These are phyloP conservation scores for Phialophora chinensis DNA, from an alignment of 2,329 filamentous ascomycete genomes.

Conservation along the genomic window DNA sequence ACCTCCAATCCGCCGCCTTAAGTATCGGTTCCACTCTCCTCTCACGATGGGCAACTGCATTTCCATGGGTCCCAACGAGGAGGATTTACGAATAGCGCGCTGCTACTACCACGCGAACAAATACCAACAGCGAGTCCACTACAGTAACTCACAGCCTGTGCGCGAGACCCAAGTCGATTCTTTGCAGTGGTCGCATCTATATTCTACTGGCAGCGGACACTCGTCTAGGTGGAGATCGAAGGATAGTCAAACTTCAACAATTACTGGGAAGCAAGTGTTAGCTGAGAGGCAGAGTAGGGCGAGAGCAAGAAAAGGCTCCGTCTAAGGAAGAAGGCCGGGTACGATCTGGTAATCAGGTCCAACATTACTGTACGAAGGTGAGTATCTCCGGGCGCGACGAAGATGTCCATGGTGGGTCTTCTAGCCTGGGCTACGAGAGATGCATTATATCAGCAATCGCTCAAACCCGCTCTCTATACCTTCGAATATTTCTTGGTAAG, in stretches of 20 bases:
- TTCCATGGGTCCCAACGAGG: slow-evolving; percentile 14
- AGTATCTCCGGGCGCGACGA: background rate
- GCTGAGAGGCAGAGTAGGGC: background rate
- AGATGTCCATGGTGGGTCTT: background rate
- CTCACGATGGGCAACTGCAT: slow-evolving; percentile 11
- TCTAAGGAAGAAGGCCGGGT: background rate
- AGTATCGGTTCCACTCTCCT: background rate
- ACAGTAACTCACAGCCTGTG: background rate
- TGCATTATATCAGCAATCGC: background rate
- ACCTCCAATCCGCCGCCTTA: background rate
- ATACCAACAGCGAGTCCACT: slow-evolving; percentile 11
- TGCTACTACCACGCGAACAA: slow-evolving; percentile 18
- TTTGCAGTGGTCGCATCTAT: background rate
- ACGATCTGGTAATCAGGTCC: background rate
- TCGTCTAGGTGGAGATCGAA: slow-evolving; percentile 5
- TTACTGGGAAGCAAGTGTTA: background rate
- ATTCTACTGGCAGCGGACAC: background rate
- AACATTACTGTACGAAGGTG: background rate
- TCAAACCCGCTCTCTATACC: background rate
- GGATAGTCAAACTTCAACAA: slow-evolving; percentile 6
- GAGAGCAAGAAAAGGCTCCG: background rate
- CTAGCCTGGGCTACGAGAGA: background rate
- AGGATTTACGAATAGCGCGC: slow-evolving; percentile 11
- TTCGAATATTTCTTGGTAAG: background rate
- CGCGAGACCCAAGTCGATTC: background rate